Base-by-base conservation (phyloP, 805 yeast genomes). In the Myxozyma udenii region DNA sequence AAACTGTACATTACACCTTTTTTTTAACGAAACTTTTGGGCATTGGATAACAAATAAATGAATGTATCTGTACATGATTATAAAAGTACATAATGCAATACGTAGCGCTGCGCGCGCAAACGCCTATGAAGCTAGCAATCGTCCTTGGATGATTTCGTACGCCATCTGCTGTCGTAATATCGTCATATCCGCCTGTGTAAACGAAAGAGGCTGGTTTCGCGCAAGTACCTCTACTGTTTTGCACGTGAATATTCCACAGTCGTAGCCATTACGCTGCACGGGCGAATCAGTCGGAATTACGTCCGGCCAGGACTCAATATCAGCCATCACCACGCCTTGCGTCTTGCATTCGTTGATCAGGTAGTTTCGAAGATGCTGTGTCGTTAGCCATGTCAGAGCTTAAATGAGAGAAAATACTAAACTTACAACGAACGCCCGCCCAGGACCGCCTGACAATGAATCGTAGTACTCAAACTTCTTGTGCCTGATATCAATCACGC, bases 221-320 rank as follows among this genome's bases (percentile, higher is more conserved):
- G 90, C 70, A 38, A 87, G 61, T 41, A 76, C 82, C 43, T 80
- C 77, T 1, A 86, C 87, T 42, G 82, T 84, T 49, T 89, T 79
- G 67, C 97, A 85, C 2, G 95, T 78, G 64, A 90, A 93, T 1
- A 91, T 95, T 5, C 98, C 98, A 72, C 98, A 93, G 68, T 93
- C 98, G 60, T 66, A 87, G 0, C 97, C 97, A 64, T 93, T 93
- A 24, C 75, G 72, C 66, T 93, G 98, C 60, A 84, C 87, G 0
- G 98, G 98, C 39, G 90, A 75, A n/a, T 69, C 65, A 1, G 66
- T 55, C 2, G 65, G 41, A 35, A 62, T 64, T 33, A 61, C 62
- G 4, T 61, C 58, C 7, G 66, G 71, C 51, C 68, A 65, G 33
- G 66, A 51, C 26, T 46, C 44, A 7, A 60, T 30, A 37, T 51